Base-by-base conservation (phyloP, 345 rosid species). In the Citrus australasica region DNA sequence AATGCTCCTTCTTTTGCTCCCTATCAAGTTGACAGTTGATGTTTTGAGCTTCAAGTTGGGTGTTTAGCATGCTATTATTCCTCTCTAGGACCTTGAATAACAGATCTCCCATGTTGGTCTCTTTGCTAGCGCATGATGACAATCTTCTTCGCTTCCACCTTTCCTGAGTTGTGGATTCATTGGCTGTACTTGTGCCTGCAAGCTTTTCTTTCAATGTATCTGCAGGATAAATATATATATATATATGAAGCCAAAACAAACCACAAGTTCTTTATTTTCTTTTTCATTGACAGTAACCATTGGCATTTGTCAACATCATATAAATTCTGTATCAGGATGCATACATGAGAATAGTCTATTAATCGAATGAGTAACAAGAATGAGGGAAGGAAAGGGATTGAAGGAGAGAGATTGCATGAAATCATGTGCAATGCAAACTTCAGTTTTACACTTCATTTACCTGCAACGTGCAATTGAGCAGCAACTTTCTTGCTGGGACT, bases 21-120 rank as follows among this genome's bases (percentile, higher is more conserved):
- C 88, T 76, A 55, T 84, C 87, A 69, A 82, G 81, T 73, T 83
- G 91, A 62, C 62, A 80, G 65, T 81, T 83, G 78, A 56, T 83
- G 80, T 82, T 85, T 60, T 84, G 87, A 33, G 85, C 86, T 84
- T 87, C 85, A 24, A 87, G 87, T 75, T 79, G 89, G 51, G 83
- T 82, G 37, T 76, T 77, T 71, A 81, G 71, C 83, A 84, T 82
- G 67, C 63, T 85, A 28, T 55, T 81, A 71, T 83, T 86, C 84
- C 77, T 76, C 70, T 83, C 86, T 63, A 80, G 61, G 66, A 82
- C 82, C 73, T 73, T 78, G 27, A 76, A 46, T 65, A 84, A 79
- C 40, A 74, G 77, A 19, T 74, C 68, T 3, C 78, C 78, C 59
- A 73, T 58, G 14, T 42, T 53, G 22, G 53, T 69, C 35, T 82